These are phyloP conservation scores for Blakeslea trispora DNA, from an alignment of 371 early-diverging fungal genomes.

Conservation along the genomic window DNA sequence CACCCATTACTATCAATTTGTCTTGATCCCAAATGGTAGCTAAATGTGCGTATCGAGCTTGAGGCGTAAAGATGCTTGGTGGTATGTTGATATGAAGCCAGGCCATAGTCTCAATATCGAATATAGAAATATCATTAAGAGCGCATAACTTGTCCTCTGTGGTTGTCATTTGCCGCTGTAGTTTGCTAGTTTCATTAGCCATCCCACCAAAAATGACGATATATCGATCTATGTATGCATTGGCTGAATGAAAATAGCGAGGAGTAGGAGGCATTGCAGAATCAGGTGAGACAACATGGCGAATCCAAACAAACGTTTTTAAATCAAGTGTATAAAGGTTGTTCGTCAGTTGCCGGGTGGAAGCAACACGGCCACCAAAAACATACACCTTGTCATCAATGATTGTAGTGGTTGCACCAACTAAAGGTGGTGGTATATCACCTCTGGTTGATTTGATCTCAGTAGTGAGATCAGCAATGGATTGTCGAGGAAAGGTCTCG, in stretches of 20 bases:
- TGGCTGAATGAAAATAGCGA: slow-evolving; percentile 81
- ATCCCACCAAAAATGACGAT: slow-evolving; percentile 70
- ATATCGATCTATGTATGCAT: slow-evolving; percentile 49
- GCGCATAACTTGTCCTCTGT: slow-evolving; percentile 43
- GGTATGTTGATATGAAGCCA: slow-evolving; percentile 57
- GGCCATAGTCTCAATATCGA: slow-evolving; percentile 54
- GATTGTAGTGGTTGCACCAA: slow-evolving; percentile 68
- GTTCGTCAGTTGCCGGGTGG: slow-evolving; percentile 66
- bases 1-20: slow-evolving; percentile 69
- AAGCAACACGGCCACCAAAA: slow-evolving; percentile 72
- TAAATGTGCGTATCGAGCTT: slow-evolving; percentile 76
- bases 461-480: slow-evolving; percentile 75
- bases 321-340: slow-evolving; percentile 69
- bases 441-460: slow-evolving; percentile 65
- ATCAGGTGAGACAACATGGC: slow-evolving; percentile 33
- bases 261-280: slow-evolving; percentile 45
- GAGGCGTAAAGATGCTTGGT: slow-evolving; percentile 51
- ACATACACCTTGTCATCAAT: slow-evolving; percentile 61
- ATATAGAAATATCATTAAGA: slow-evolving; percentile 66
- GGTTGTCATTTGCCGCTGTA: too few species aligned
- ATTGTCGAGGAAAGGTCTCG: slow-evolving; percentile 30
- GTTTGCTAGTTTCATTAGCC: slow-evolving; percentile 36
- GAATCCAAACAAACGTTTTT: slow-evolving; percentile 57
- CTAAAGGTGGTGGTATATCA: slow-evolving; percentile 68
- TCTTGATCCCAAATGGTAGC: slow-evolving; percentile 24